Base-by-base conservation (phyloP, 2,329 filamentous ascomycete species). In the Pyrenophora teres region DNA sequence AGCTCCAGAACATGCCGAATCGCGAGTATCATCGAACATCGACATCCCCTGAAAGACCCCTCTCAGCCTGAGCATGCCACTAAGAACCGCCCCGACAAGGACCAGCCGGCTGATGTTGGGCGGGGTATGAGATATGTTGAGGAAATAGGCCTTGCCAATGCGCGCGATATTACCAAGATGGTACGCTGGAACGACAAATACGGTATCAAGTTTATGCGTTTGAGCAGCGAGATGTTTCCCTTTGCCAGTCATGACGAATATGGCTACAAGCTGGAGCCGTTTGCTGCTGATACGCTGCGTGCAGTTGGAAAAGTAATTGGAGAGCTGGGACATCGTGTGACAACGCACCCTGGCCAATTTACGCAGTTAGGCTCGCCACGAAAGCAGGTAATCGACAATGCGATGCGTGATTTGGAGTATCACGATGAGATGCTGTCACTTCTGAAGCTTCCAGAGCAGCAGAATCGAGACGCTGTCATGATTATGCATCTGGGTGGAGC, bases 221-320 rank as follows among this genome's bases (percentile, higher is more conserved):
- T 97, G 16, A 96, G 90, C 62, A 96, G 90, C 47, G 93, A 97
- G 63, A 97, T 97, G 89, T 97, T 97, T 59, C 93, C 93, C 0
- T 97, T 97, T 71, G 93, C 93, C 1, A 95, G 90, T 59, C 93
- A 97, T 66, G 82, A 83, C 19, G 88, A 90, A 56, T 88, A 96
- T 60, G 93, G 92, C 0, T 97, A 97, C 73, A 88, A 85, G 61
- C 80, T 97, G 10, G 87, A 86, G 0, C 87, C 89, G 0, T 97
- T 97, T 70, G 93, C 92, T 0, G 84, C 89, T 0, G 87, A 92
- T 12, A 85, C 83, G 0, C 78, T 97, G 8, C 87, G 83, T 2
- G 87, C 92, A 59, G 90, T 84, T 6, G 93, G 93, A 1, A 86
- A 78, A 63, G 84, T 95, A 2, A 87, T 90, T 5, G 88, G 84